Conservation (phyloP, 179 eudicot species). For the Sideroxylon spinosum region DNA sequence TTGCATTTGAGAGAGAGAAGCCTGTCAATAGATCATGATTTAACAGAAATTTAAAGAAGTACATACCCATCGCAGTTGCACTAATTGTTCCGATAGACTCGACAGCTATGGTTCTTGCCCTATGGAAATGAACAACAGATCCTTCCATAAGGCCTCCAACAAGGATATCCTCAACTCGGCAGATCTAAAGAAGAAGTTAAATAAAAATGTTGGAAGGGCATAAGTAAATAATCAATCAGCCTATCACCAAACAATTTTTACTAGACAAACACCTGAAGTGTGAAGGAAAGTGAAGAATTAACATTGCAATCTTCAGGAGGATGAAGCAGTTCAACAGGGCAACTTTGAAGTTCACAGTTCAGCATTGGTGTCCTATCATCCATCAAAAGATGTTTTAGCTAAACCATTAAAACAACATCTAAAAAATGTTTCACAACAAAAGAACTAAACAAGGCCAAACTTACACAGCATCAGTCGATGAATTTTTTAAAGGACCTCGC, state of each 20-base stretch:
- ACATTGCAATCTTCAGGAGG: conserved; percentile 99
- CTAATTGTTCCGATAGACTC: conserved; percentile 59
- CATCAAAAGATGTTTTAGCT: conserved; percentile 13
- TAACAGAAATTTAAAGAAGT: background rate
- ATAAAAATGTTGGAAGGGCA: background rate
- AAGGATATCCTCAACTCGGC: conserved; percentile 90
- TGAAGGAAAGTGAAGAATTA: conserved; percentile 80
- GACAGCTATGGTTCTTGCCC: conserved; percentile 71
- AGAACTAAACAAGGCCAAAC: conserved; percentile 20
- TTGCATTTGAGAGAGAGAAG: background rate
- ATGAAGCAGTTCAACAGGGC: conserved; percentile 79
- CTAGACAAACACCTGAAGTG: conserved; percentile 67
- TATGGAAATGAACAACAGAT: conserved; percentile 89
- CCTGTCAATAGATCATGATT: background rate
- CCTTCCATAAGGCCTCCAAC: conserved; percentile 86
- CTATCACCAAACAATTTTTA: background rate
- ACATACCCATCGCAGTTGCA: conserved; percentile 84
- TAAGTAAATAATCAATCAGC: background rate
- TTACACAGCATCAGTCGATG: conserved; percentile 60
- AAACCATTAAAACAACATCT: background rate
- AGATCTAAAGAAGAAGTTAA: conserved; percentile 49
- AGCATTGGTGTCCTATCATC: conserved; percentile 69
- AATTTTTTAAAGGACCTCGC: conserved; percentile 76
- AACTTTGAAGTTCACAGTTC: conserved; percentile 63
- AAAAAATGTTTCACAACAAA: background rate